Base-by-base conservation (phyloP, 2,329 filamentous ascomycete species). In the Aureobasidium sp. region DNA sequence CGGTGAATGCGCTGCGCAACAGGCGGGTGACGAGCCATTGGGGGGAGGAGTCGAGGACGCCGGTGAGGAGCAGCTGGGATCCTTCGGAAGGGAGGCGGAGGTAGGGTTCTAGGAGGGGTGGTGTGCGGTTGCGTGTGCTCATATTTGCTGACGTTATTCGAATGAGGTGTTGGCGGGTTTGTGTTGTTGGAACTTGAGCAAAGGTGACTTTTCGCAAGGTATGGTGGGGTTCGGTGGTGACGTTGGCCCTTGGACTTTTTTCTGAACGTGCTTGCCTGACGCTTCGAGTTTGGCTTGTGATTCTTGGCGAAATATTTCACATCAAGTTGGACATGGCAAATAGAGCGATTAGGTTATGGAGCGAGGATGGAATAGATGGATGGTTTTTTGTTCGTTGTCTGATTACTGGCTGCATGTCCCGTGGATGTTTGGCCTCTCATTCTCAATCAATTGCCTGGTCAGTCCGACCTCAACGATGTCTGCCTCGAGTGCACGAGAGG, bases 31-130 rank as follows among this genome's bases (percentile, higher is more conserved):
- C 69, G 23, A 85, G 74, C 83, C 83, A 86, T 66, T 81, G 82
- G 21, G 74, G 71, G 58, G 70, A 77, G 49, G 75, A 76, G 59
- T 74, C 79, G 69, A 73, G 78, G 31, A 90, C 84, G 63, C 82
- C 83, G 17, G 87, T 90, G 57, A 92, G 74, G 13, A 91, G 79
- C 21, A 84, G 76, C 40, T 90, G 79, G 37, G 84, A 83, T 17
- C 79, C 74, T 65, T 83, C 78, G 6, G 78, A 74, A 5, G 84
- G 84, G 1, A 85, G 77, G 49, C 74, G 68, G 54, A 88, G 77
- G 70, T 87, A 87, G 7, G 84, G 79, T 67, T 87, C 81, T 15
- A 90, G 77, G 2, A 87, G 79, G 60, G 82, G 78, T 2, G 88
- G 87, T 62, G 84, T 80, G 63, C 55, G 45, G 5, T 59, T 59